Evolutionary conservation across 1,284 basidiomycete genomes (phyloP).

Genomic region (Puccinia coronata): DNA sequence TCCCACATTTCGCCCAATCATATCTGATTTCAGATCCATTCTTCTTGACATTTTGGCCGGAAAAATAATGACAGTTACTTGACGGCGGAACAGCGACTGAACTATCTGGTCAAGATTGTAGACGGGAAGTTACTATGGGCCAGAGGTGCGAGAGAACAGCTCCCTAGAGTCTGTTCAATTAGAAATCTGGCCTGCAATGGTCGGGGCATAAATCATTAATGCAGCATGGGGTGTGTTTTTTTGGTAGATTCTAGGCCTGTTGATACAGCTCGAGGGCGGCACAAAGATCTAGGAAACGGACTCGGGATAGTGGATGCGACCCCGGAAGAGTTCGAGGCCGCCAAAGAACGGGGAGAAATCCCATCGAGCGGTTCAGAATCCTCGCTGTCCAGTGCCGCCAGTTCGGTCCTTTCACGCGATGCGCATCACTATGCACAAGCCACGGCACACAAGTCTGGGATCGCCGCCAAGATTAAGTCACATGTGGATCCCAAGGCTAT

Average conservation of each 20-base stretch:
- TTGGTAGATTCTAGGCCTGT: conserved; percentile 64
- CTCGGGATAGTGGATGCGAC: conserved; percentile 56
- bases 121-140: conserved; percentile 74
- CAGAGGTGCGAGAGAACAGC: conserved; percentile 53
- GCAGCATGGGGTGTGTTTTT: neutral
- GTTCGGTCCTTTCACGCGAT: conserved; percentile 5
- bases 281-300: conserved; percentile 56
- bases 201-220: neutral
- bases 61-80: conserved; percentile 63
- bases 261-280: conserved; percentile 57
- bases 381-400: neutral
- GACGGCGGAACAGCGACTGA: conserved; percentile 69
- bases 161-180: neutral
- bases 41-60: neutral
- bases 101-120: conserved; percentile 71
- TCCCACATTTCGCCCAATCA: neutral
- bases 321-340: conserved; percentile 52
- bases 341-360: conserved; percentile 47
- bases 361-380: conserved; percentile 50
- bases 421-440: conserved; percentile 36
- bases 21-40: neutral
- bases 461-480: conserved; percentile 58
- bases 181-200: neutral
- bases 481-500: conserved; percentile 66
- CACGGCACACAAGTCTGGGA: neutral